Percentiles rank a stretch among this genome's conserved stretches.
Conservation (phyloP, 169 alveolate genomes). For the Haemoproteus tartakovskyi region DNA sequence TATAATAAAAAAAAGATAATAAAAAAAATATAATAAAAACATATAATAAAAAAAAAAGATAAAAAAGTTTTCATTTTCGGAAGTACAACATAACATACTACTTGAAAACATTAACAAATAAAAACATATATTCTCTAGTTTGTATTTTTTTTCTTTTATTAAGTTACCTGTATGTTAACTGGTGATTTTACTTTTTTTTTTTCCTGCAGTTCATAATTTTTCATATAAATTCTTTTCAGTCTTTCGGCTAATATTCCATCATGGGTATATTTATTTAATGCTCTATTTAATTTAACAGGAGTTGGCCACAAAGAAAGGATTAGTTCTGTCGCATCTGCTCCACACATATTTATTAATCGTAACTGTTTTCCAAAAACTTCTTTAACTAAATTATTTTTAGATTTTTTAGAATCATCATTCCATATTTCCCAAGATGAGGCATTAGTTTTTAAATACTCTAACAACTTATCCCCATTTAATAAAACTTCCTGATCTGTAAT, state of each 20-base stretch:
- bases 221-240: conserved; percentile 28
- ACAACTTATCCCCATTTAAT: conserved; percentile 7
- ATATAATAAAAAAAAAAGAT: too few relatives aligned
- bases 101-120: too few relatives aligned
- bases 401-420: conserved; percentile 76
- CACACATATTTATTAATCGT: conserved; percentile 76
- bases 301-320: conserved; percentile 82
- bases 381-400: conserved; percentile 73
- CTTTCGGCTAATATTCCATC: conserved; percentile 61
- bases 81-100: too few relatives aligned
- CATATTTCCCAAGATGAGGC: conserved; percentile 72
- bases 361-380: conserved; percentile 83
- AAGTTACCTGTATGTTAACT: conserved; percentile 22
- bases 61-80: too few relatives aligned
- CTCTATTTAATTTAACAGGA: conserved; percentile 71
- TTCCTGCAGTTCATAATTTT: conserved; percentile 5
- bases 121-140: too few relatives aligned
- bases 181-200: conserved; percentile 45
- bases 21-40: too few relatives aligned
- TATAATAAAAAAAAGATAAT: too few relatives aligned
- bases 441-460: conserved; percentile 28
- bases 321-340: conserved; percentile 80
- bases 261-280: conserved; percentile 51
- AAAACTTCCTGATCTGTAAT: neutral
- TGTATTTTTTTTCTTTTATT: too few relatives aligned